Conservation (phyloP, 208 protist genomes). For the Acanthamoeba culbertsoni region DNA sequence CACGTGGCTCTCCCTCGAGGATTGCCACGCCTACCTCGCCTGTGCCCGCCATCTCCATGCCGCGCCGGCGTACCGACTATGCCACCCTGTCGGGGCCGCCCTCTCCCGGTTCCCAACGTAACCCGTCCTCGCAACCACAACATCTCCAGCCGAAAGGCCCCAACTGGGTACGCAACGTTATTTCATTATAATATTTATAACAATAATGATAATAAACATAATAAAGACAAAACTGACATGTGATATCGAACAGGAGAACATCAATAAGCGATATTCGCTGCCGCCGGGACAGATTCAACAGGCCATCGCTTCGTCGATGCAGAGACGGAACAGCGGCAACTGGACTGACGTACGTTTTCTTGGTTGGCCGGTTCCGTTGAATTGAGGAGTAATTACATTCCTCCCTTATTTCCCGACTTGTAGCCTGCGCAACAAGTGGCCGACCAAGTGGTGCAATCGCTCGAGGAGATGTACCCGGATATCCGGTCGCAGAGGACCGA, state of each 20-base stretch:
- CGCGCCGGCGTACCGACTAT: neutral
- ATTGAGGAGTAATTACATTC: too few species aligned
- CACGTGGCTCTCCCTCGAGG: neutral
- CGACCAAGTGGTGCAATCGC: neutral
- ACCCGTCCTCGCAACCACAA: neutral
- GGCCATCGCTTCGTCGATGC: neutral
- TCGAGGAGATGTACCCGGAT: slow-evolving; percentile 33
- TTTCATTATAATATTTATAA: too few species aligned
- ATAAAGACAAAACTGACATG: too few species aligned
- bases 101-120: neutral
- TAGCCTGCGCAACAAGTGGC: neutral
- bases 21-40: too few species aligned
- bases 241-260: too few species aligned
- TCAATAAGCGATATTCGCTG: slow-evolving; percentile 30
- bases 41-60: neutral
- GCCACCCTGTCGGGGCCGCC: neutral
- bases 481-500: neutral
- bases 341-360: slow-evolving; percentile 8
- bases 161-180: neutral
- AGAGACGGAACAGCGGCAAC: neutral
- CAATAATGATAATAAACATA: too few species aligned
- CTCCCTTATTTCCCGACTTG: too few species aligned
- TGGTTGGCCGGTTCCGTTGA: too few species aligned
- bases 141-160: neutral
- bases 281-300: slow-evolving; percentile 40